These are phyloP conservation scores for Xylariaceae sp. DNA, from an alignment of 2,329 filamentous ascomycete species.

Conservation along the genomic window DNA sequence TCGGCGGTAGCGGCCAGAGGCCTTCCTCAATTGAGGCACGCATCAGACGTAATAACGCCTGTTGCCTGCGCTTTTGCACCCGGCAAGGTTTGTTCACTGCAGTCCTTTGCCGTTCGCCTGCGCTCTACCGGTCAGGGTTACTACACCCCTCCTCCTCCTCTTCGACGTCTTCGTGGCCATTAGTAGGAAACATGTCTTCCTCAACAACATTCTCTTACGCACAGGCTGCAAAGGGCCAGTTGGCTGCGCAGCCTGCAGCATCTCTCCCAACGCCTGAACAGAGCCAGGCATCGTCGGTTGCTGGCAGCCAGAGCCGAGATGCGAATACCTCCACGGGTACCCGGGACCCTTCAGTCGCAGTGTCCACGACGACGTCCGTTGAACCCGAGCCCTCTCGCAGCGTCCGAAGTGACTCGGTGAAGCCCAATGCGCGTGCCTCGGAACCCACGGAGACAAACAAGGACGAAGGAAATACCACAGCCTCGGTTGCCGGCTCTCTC, in stretches of 20 bases:
- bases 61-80: conserved; percentile 17
- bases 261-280: conserved; percentile 27
- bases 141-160: no score
- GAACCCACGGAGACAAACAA: conserved; percentile 17
- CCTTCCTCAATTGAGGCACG: conserved; percentile 22
- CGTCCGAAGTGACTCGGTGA: conserved; percentile 23
- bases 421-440: conserved; percentile 19
- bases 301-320: conserved; percentile 32
- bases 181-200: conserved; percentile 41
- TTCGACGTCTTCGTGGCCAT: conserved; percentile 12
- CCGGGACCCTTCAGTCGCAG: conserved; percentile 32
- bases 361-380: conserved; percentile 34
- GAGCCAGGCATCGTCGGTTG: conserved; percentile 29
- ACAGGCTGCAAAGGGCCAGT: conserved; percentile 83
- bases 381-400: conserved; percentile 29
- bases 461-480: conserved; percentile 15
- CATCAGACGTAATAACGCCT: conserved; percentile 17
- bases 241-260: conserved; percentile 33
- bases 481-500: conserved; percentile 15
- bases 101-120: no score
- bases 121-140: no score
- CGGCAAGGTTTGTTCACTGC: background rate
- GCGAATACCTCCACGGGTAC: conserved; percentile 29
- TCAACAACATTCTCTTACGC: conserved; percentile 80
- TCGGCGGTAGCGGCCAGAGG: conserved; percentile 25